Base-by-base conservation (phyloP, 1,284 basidiomycete species). In the Moniliella sp. region DNA sequence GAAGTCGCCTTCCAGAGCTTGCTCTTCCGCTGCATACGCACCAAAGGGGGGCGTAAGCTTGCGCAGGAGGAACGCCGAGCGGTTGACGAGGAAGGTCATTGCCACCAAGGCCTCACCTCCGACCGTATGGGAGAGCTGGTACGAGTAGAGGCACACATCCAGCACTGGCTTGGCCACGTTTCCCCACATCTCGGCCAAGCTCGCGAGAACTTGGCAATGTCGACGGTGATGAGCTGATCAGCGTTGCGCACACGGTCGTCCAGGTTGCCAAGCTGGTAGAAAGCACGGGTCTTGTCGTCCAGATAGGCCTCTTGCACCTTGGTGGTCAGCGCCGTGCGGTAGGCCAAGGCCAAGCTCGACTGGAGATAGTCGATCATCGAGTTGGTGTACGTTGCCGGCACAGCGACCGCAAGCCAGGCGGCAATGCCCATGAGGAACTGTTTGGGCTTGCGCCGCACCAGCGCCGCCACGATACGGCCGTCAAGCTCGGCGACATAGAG, bases 171-270 rank as follows among this genome's bases (percentile, higher is more conserved):
- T 93, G 23, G 50, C 46, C 35, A 58, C 46, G 41, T 57, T 57
- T 33, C 48, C 48, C 48, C 94, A 97, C 28, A 94, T 84, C 25
- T 83, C 81, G 5, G 88, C 82, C 11, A 97, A 70, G 52, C 83
- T 77, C 14, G 71, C 72, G 18, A 82, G 64, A 94, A 94, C 37
- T 78, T 78, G 57, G 84, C 78, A 27, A 94, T 82, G 58, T 97
- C 88, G 39, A 88, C 77, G 0, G 84, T 88, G 43, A 94, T 82
- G 72, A 88, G 78, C 76, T 93, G 86, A 56, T 94, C 88, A 5
- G 82, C 78, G 48, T 94, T 94, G 66, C 84, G 84, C 44, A 94
- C 84, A 34, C 88, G 69, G 60, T 94, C 88, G 29, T 59, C 56
- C 21, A 59, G 62, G 72, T 50, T 59, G 75, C 80, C 74, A 17